Conservation (phyloP, 352 stramenopile species). For the Paralagenidium karlingii region DNA sequence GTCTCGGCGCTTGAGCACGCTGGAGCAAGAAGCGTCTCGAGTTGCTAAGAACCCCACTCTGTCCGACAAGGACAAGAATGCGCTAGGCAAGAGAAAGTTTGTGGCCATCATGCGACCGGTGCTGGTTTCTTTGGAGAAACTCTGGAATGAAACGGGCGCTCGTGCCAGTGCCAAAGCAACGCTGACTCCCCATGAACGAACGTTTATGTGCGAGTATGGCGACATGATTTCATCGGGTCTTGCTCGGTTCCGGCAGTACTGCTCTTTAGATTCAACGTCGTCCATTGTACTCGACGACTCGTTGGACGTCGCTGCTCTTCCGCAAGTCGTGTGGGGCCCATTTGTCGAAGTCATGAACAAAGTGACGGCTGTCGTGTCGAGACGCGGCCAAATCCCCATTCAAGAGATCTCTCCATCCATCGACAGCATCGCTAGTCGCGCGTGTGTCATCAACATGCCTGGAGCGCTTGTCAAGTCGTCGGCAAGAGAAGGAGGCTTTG, state of each 20-base stretch:
- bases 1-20: constrained; percentile 35
- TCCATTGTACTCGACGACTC: constrained; percentile 8
- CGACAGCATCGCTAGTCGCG: constrained; percentile 20
- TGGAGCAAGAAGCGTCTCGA: constrained; percentile 62
- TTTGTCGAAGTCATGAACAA: constrained; percentile 67
- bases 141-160: constrained; percentile 60
- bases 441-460: constrained; percentile 40
- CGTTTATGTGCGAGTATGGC: constrained; percentile 55
- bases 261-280: too few species aligned
- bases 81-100: constrained; percentile 54
- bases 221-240: constrained; percentile 28
- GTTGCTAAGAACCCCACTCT: constrained; percentile 62
- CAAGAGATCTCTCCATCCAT: constrained; percentile 65
- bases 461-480: constrained; percentile 13
- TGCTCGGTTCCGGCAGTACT: constrained; percentile 27
- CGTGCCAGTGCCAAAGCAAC: constrained; percentile 8
- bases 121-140: constrained; percentile 36
- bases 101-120: constrained; percentile 80
- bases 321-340: constrained; percentile 35
- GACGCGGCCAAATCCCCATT: constrained; percentile 38
- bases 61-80: constrained; percentile 38
- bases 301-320: constrained; percentile 1
- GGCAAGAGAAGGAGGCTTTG: constrained; percentile 1
- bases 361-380: constrained; percentile 20
- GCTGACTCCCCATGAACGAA: constrained; percentile 56